Evolutionary conservation across 208 protist genomes (phyloP), one percentile per base, ranked within the genome.

Genomic region (Angomonas deanei): DNA sequence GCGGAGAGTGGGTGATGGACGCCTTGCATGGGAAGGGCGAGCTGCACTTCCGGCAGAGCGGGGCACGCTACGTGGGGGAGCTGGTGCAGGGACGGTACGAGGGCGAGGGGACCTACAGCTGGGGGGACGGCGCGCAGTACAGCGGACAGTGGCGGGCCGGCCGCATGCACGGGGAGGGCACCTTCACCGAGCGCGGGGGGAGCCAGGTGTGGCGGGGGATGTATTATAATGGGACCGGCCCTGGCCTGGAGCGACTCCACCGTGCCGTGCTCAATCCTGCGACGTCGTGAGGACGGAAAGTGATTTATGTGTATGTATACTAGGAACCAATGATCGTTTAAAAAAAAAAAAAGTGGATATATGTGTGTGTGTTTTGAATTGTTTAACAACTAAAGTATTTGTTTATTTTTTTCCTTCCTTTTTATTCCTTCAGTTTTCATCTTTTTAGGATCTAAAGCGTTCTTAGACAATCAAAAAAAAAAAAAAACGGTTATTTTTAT

Each of bases 161-260:
- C 64, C 75, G 81, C 42, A 96, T 94, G 79, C 88, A 97, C 64
- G 90, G 90, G 15, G 70, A 83, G 24, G 92, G 92, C 24, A 68
- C 88, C n/a, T 96, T 87, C 61, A 91, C 76, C 0, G 86, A 94
- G 60, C 78, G 57, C 6, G 52, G 79, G 52, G 87, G 87, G 2
- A 79, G 89, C 15, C 8, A 15, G 15, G 70, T 86, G 28, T 96
- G 83, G 79, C 72, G 74, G 32, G 90, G 90, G 3, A 74, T 70
- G 64, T 96, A 83, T 74, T 92, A 87, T 69, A 89, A 87, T 50
- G 88, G 88, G 19, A 82, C 74, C 0, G 87, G 87, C 1, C 87
- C 87, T 5, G 87, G 87, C 0, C 74, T 93, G 36, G 63, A 73
- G 6, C 76, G 70, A 1, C 50, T 80, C 13, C 73, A 74, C 53